Evolutionary conservation across 257 asterid genomes (phyloP), one percentile per base, ranked within the genome.

Genomic region (Solanum pimpinellifolium): DNA sequence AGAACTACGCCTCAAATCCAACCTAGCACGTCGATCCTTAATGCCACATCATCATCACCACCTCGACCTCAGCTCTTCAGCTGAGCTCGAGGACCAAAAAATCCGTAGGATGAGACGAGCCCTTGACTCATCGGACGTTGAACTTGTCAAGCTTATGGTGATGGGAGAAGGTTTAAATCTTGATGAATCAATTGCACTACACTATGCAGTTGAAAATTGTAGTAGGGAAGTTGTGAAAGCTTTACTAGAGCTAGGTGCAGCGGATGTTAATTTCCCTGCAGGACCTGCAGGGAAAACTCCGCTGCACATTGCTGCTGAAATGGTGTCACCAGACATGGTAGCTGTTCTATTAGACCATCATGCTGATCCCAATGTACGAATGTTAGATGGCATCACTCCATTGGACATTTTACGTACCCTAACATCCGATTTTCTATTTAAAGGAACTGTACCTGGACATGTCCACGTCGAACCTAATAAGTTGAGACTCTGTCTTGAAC

Each of bases 281-380:
- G 99, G 98, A 1, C 98, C 98, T 0, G 93, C 97, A 2, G 97
- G 98, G 23, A 93, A 94, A 84, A 93, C 96, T 29, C 96, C 99
- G 13, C 98, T 96, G 14, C 99, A 96, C 86, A 70, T 95, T 5
- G 98, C 98, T 0, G 95, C 99, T 0, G 99, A 96, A 88, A 96
- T 96, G 99, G 99, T 96, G 70, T 96, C 99, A 2, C 98, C 99
- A 14, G 99, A 96, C 88, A 96, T 96, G 99, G 98, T 96, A 52
- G 96, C 99, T 3, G 99, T 96, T 44, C 91, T 96, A 13, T 93
- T 96, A 8, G 99, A 96, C 91, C 99, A 96, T 90, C 99, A 96
- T 80, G 99, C 99, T 7, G 98, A 96, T 59, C 99, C 99, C 1
- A 94, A 93, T 23, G 98, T 93, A 9, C 88, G 99, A 13, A 95